Base-by-base conservation (phyloP, 768 basidiomycete species). In the Lactarius sp. region DNA sequence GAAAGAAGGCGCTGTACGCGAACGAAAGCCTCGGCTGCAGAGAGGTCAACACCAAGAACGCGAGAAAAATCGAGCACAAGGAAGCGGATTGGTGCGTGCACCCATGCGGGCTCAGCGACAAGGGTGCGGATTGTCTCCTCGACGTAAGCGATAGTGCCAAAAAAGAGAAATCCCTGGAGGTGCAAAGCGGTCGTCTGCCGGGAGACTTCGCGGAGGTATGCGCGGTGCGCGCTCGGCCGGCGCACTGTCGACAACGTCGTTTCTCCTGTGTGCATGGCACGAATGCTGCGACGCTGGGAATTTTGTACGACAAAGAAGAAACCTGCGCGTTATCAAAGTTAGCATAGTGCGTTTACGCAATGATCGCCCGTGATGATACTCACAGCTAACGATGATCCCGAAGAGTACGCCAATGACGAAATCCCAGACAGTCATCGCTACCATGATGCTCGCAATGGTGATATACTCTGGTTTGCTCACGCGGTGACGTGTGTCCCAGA, bases 251-350 rank as follows among this genome's bases (percentile, higher is more conserved):
- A 97, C 73, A 93, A 85, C 0, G 89, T 88, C 0, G 86, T 83
- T 56, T 91, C 86, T 0, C 95, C 95, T 2, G 87, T 87, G 72
- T 91, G 86, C 42, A 93, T 80, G 0, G 87, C 83, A 9, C 96
- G 85, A 64, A 99, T 94, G 66, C 93, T 92, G 51, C 83, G 76
- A 16, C 92, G 75, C 69, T 88, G 89, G 0, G 94, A 97, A 63
- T 91, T 96, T 70, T 96, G 92, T 2, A 98, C 81, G n/a, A 99
- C 96, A 71, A 99, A 99, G 77, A 96, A 97, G 74, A 98, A 80
- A 70, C 88, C 91, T 92, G 60, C 4, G 2, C 54, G 22, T 41
- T 16, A 36, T n/a, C 22, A 18, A 27, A 14, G 20, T 46, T 9
- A 56, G 12, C 46, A 16, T 58, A 18, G 14, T 9, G 34, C 12